Evolutionary conservation across 768 basidiomycete genomes (phyloP).

Genomic region (Asterophora lycoperdoides): DNA sequence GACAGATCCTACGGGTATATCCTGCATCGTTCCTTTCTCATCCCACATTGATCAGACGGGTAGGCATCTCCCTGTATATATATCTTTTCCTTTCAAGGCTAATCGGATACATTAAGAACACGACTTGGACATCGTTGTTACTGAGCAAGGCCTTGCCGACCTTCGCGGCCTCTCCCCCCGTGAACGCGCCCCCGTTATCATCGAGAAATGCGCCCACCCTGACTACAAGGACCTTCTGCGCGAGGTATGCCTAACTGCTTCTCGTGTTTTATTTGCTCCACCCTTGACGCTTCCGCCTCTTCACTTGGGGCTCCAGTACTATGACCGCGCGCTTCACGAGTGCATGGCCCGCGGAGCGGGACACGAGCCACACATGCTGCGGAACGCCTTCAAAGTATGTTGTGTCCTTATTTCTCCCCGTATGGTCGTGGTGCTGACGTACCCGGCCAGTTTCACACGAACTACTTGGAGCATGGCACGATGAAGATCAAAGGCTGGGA

Average conservation of each 20-base stretch:
- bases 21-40: conserved; percentile 46
- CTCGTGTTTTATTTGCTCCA: not conserved
- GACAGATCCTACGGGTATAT: conserved; percentile 45
- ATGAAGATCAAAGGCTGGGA: conserved; percentile 32
- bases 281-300: no score
- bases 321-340: conserved; percentile 39
- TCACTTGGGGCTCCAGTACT: conserved; percentile 27
- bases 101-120: conserved; percentile 31
- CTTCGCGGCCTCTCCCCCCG: conserved; percentile 43
- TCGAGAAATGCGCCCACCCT: conserved; percentile 45
- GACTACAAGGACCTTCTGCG: conserved; percentile 39
- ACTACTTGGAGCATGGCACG: conserved; percentile 29
- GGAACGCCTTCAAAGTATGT: conserved; percentile 17
- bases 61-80: conserved; percentile 13
- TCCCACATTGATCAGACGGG: conserved; percentile 48
- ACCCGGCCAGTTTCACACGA: conserved; percentile 15
- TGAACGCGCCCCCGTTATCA: conserved; percentile 43
- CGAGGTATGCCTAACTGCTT: conserved; percentile 24
- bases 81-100: no score
- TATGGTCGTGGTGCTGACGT: not conserved
- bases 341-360: conserved; percentile 40
- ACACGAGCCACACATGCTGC: conserved; percentile 47
- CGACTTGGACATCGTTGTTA: conserved; percentile 44
- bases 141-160: conserved; percentile 47
- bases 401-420: not conserved